A percentile compares a stretch with the other conserved stretches of the same genome.
phyloP scores from a whole-genome alignment of 331 rosid genomes.

The Acacia pycnantha region DNA sequence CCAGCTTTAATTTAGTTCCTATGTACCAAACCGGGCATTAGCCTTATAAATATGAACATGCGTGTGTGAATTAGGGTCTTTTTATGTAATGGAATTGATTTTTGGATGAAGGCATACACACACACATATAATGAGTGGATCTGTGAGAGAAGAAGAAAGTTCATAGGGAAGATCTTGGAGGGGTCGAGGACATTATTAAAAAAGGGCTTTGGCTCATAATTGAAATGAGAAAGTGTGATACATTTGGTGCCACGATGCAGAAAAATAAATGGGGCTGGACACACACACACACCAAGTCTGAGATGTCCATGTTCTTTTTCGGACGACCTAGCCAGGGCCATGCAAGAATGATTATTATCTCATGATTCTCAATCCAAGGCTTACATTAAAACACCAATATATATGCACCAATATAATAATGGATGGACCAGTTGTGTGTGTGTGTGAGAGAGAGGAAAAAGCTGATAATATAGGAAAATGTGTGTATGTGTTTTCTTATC shows the following conservation, averaged over 20 bases:
- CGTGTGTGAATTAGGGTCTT: not conserved
- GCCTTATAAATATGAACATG: not conserved
- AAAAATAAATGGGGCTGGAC: conserved; percentile 6
- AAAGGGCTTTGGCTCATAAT: conserved; percentile 11
- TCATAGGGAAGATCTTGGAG: not conserved
- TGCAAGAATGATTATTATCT: not conserved
- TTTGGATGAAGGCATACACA: too few relatives aligned
- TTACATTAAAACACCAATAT: not conserved
- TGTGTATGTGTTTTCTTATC: not conserved
- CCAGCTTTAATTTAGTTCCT: too few relatives aligned
- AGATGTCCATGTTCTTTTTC: conserved; percentile 28
- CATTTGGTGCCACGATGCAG: conserved; percentile 29
- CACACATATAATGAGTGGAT: too few relatives aligned
- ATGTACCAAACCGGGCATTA: too few relatives aligned
- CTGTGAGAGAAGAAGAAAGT: not conserved
- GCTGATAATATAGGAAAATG: not conserved
- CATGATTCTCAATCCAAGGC: not conserved
- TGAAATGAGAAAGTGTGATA: conserved; percentile 24
- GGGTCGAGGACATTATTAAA: conserved; percentile 31
- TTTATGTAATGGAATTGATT: too few relatives aligned
- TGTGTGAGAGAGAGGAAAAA: not conserved
- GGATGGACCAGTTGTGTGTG: not conserved
- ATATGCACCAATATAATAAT: not conserved
- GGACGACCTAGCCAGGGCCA: conserved; percentile 11
- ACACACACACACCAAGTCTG: not conserved